Evolutionary conservation across 2,329 filamentous ascomycete genomes (phyloP), one percentile per base, ranked within the genome.

Genomic region (Pseudocercospora cruenta): DNA sequence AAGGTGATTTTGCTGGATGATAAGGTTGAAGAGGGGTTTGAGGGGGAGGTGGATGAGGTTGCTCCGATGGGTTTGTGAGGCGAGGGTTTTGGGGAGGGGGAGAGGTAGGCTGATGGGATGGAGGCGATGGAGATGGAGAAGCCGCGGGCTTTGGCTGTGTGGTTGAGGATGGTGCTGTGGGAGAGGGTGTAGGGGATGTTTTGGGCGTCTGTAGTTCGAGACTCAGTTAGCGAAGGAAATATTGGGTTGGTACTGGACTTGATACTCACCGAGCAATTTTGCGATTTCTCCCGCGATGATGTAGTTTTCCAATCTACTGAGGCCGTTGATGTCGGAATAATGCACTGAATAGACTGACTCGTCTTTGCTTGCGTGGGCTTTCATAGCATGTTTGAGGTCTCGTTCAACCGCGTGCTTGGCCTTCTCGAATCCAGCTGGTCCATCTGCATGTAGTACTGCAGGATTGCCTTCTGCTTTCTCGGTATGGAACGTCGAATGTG

Each of bases 231-330:
- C 4, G 3, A 21, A 53, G n/a, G n/a, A n/a, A n/a, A n/a, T n/a
- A n/a, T n/a, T n/a, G n/a, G n/a, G n/a, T n/a, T n/a, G n/a, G n/a
- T n/a, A n/a, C n/a, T n/a, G n/a, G n/a, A n/a, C n/a, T n/a, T n/a
- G n/a, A n/a, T n/a, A n/a, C 74, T 68, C 51, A 77, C 76, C 72
- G 24, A 78, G 70, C 53, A 70, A 72, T 10, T 72, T 70, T 9
- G 74, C 75, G 59, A 78, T 74, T 64, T 78, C 77, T 19, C 74
- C 71, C 0, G 74, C 76, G 16, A 78, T 70, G 28, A 78, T 78
- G 57, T 78, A 78, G 63, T 78, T 78, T 63, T 79, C 77, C 59
- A 79, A 69, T 22, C 73, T 66, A 19, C 74, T 77, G 62, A 79
- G 62, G 0, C 77, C 77, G 55, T 79, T 79, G 60, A 78, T 67